phyloP scores from a whole-genome alignment of 108 stramenopile genomes.

The Seminavis robusta region DNA sequence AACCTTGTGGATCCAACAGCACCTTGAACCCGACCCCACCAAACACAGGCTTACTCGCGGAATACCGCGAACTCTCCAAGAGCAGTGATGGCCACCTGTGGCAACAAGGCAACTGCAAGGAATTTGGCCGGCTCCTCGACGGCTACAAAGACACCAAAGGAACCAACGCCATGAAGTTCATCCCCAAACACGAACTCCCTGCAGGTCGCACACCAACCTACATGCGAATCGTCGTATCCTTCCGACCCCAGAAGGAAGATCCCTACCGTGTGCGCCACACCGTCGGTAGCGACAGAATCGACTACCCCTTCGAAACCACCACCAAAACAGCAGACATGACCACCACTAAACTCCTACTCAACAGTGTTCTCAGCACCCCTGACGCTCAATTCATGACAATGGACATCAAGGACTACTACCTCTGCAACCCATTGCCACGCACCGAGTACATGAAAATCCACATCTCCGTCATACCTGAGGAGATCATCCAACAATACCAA shows the following conservation, averaged over 20 bases:
- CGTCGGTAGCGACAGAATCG: conserved; percentile 26
- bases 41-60: conserved; percentile 13
- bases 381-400: conserved; percentile 16
- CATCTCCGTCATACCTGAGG: background rate
- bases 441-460: conserved; percentile 41
- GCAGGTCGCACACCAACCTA: conserved; percentile 10
- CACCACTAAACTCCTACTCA: conserved; percentile 28
- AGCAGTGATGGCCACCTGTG: conserved; percentile 1
- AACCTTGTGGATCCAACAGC: background rate
- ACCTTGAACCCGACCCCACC: conserved; percentile 7
- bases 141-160: conserved; percentile 12
- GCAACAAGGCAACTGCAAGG: conserved; percentile 9
- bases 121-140: conserved; percentile 21
- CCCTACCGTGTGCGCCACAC: conserved; percentile 19
- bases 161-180: conserved; percentile 18
- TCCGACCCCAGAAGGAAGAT: conserved; percentile 29
- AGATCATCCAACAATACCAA: conserved; percentile 12
- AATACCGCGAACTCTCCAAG: conserved; percentile 24
- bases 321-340: conserved; percentile 29
- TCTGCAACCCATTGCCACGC: conserved; percentile 17
- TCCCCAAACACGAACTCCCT: conserved; percentile 1
- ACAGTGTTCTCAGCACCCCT: conserved; percentile 13
- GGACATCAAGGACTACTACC: conserved; percentile 38
- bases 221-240: conserved; percentile 16
- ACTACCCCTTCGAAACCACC: conserved; percentile 13